phyloP scores from a whole-genome alignment of 305 asterid genomes.

The Fraxinus floribunda region DNA sequence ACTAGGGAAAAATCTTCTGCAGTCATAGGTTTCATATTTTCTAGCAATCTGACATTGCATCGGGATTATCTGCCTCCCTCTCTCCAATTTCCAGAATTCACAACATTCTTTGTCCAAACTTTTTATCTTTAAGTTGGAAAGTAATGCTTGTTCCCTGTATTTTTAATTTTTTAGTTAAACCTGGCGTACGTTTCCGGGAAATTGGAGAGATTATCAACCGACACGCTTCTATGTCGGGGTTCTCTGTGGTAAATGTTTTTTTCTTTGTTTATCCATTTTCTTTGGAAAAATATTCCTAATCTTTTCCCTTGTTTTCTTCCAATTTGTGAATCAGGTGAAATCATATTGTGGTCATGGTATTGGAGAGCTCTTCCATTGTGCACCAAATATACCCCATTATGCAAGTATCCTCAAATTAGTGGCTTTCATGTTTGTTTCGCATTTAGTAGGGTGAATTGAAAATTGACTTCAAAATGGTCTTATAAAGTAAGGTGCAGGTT shows the following conservation, averaged over 20 bases:
- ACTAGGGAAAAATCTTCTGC: not conserved
- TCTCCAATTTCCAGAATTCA: not conserved
- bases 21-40: not conserved
- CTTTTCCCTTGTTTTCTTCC: not conserved
- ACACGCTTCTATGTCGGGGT: slow-evolving; percentile 90
- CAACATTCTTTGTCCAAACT: not conserved
- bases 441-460: not conserved
- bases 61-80: not conserved
- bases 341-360: slow-evolving; percentile 97
- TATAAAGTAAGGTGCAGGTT: not conserved
- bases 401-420: slow-evolving; percentile 72
- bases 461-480: not conserved
- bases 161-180: slow-evolving; percentile 82
- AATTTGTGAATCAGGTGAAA: slow-evolving; percentile 53
- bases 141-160: slow-evolving; percentile 13
- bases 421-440: not conserved
- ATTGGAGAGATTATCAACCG: slow-evolving; percentile 88
- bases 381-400: slow-evolving; percentile 95
- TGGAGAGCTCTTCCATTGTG: slow-evolving; percentile 96
- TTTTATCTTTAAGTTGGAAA: not conserved
- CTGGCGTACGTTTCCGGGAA: slow-evolving; percentile 93
- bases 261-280: not conserved
- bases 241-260: slow-evolving; percentile 71
- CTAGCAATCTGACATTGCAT: not conserved
- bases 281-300: not conserved